Evolutionary conservation across 805 yeast species (phyloP).

Genomic region (Barnettozyma salicaria): DNA sequence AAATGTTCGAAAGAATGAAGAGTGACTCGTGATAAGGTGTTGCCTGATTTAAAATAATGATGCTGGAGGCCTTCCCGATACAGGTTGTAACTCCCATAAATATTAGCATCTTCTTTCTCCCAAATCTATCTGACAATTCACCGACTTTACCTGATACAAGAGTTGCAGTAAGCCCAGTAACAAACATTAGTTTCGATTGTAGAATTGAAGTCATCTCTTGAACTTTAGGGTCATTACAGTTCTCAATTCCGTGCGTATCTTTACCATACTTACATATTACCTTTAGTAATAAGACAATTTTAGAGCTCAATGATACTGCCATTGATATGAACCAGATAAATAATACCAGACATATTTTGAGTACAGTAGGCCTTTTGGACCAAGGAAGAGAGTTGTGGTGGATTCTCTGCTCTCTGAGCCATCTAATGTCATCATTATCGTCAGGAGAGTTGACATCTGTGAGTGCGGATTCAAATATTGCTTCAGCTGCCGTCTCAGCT

Average conservation of each 20-base stretch:
- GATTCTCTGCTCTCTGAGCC: constrained; percentile 44
- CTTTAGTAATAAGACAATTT: constrained; percentile 29
- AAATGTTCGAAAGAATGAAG: constrained; percentile 38
- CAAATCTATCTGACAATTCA: constrained; percentile 55
- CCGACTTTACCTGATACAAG: constrained; percentile 60
- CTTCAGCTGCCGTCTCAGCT: constrained; percentile 4
- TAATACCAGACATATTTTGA: constrained; percentile 39
- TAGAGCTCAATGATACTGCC: constrained; percentile 36
- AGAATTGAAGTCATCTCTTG: constrained; percentile 43
- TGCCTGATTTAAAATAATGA: constrained; percentile 29
- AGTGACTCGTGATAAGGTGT: constrained; percentile 32
- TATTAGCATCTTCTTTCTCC: constrained; percentile 48
- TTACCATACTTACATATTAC: constrained; percentile 27
- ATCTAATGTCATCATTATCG: constrained; percentile 30
- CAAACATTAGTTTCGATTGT: constrained; percentile 38
- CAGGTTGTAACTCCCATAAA: constrained; percentile 26
- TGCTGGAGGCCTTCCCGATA: constrained; percentile 19
- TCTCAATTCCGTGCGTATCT: constrained; percentile 22
- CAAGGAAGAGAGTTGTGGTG: constrained; percentile 42
- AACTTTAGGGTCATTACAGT: constrained; percentile 36
- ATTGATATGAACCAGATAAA: constrained; percentile 39
- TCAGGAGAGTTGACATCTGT: constrained; percentile 28
- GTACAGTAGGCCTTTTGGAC: constrained; percentile 51
- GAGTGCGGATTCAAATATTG: constrained; percentile 35
- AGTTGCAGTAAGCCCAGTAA: constrained; percentile 40